Evolutionary conservation across 2,329 filamentous ascomycete species (phyloP).

Genomic region (Phialocephala subalpina): DNA sequence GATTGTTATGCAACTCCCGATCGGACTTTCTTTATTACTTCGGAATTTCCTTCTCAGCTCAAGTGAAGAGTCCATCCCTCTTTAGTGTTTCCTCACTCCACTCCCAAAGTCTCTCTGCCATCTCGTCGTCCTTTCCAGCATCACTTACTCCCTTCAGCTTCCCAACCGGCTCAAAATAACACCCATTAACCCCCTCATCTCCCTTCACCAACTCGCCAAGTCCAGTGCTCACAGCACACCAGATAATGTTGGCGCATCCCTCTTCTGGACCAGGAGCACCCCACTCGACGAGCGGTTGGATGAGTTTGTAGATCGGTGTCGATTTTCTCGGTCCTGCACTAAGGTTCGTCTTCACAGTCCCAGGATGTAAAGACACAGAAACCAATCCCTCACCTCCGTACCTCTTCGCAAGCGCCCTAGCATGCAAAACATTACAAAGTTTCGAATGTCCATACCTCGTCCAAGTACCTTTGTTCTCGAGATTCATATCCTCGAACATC

Average conservation of each 20-base stretch:
- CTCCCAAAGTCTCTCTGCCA: conserved; percentile 17
- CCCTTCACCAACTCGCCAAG: background rate
- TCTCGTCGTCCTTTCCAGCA: conserved; percentile 3
- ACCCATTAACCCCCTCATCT: background rate
- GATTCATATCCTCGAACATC: conserved; percentile 21
- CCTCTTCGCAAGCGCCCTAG: background rate
- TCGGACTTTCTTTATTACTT: too few species aligned
- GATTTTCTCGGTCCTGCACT: conserved; percentile 3
- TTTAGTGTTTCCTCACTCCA: conserved; percentile 8
- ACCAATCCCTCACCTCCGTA: background rate
- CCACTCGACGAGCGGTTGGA: conserved; percentile 13
- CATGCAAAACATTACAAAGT: conserved; percentile 19
- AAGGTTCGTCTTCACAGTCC: conserved; percentile 20
- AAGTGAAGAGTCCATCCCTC: background rate
- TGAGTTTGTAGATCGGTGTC: conserved; percentile 11
- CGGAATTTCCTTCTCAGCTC: too few species aligned
- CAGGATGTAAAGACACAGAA: conserved; percentile 19
- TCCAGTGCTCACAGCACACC: conserved; percentile 5
- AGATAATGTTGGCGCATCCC: conserved; percentile 5
- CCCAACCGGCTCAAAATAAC: background rate
- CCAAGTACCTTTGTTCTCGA: conserved; percentile 11
- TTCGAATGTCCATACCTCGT: conserved; percentile 30
- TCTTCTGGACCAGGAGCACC: conserved; percentile 15
- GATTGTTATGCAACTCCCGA: too few species aligned
- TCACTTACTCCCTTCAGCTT: background rate